These are phyloP conservation scores for Vaccinium corymbosum DNA, from an alignment of 148 eudicot genomes.

Conservation along the genomic window DNA sequence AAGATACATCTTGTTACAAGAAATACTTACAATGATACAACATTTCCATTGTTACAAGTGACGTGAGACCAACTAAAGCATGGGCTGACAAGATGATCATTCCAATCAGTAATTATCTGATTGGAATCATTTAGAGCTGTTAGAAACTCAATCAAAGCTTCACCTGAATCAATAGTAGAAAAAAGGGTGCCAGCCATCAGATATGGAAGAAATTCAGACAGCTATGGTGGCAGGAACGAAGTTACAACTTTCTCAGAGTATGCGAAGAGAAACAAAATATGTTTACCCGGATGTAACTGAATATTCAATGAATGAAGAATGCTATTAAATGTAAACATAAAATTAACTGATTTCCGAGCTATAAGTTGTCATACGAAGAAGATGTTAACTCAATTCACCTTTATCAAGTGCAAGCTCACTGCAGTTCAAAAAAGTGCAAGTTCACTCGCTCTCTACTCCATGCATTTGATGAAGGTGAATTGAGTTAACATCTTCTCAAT, in stretches of 20 bases:
- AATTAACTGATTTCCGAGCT: neutral
- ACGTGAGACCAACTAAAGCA: slow-evolving; percentile 90
- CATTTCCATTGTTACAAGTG: slow-evolving; percentile 70
- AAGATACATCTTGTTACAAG: neutral
- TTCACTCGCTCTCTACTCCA: too few relatives aligned
- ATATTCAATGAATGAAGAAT: neutral
- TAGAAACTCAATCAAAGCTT: slow-evolving; percentile 60
- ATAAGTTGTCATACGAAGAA: neutral
- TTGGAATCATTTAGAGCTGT: slow-evolving; percentile 56
- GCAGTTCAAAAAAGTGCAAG: too few relatives aligned
- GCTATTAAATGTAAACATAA: neutral
- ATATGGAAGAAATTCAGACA: neutral
- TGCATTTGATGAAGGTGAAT: neutral
- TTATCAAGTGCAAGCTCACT: too few relatives aligned
- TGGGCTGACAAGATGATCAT: slow-evolving; percentile 58
- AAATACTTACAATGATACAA: slow-evolving; percentile 62
- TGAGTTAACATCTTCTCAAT: neutral
- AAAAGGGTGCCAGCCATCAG: slow-evolving; percentile 8
- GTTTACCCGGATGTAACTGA: neutral
- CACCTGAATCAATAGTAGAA: slow-evolving; percentile 46
- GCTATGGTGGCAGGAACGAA: neutral
- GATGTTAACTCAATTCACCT: too few relatives aligned
- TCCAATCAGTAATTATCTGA: slow-evolving; percentile 60
- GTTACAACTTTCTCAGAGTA: neutral
- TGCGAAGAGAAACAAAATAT: neutral